Conservation (phyloP, 768 basidiomycete species). For the Xerocomus potaroensis region DNA sequence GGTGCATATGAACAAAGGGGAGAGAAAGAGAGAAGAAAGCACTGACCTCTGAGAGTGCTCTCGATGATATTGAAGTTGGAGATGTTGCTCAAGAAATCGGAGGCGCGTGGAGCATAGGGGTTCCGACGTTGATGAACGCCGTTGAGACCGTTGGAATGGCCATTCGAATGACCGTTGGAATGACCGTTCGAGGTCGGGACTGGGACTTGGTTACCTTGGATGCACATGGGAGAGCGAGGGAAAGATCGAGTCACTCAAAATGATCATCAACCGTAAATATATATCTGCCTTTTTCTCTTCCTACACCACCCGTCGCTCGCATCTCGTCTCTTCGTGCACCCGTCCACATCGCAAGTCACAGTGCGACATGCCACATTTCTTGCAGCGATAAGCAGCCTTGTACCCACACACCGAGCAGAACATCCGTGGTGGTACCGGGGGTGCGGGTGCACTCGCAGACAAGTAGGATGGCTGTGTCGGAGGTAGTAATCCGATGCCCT, state of each 20-base stretch:
- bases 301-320: conserved; percentile 67
- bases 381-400: conserved; percentile 76
- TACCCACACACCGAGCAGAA: conserved; percentile 88
- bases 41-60: conserved; percentile 87
- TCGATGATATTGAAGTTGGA: conserved; percentile 95
- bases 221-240: conserved; percentile 37
- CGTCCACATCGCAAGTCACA: conserved; percentile 70
- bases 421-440: conserved; percentile 61
- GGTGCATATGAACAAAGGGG: conserved; percentile 5
- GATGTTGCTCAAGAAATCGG: conserved; percentile 89
- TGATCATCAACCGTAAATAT: neutral
- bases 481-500: too few species aligned
- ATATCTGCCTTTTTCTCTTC: too few species aligned
- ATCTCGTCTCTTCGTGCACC: conserved; percentile 76
- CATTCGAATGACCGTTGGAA: conserved; percentile 33
- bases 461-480: conserved; percentile 62
- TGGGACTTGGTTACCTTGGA: conserved; percentile 48
- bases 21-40: neutral
- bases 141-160: conserved; percentile 39
- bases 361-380: conserved; percentile 69
- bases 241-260: conserved; percentile 14
- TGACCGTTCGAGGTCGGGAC: conserved; percentile 46
- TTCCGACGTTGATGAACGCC: conserved; percentile 48
- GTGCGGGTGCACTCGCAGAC: conserved; percentile 57
- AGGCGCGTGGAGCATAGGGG: conserved; percentile 83